Percentiles rank a stretch among this genome's conserved stretches.
Evolutionary conservation across 1,284 basidiomycete genomes (phyloP).

Genomic region (Papiliotrema flavescens): DNA sequence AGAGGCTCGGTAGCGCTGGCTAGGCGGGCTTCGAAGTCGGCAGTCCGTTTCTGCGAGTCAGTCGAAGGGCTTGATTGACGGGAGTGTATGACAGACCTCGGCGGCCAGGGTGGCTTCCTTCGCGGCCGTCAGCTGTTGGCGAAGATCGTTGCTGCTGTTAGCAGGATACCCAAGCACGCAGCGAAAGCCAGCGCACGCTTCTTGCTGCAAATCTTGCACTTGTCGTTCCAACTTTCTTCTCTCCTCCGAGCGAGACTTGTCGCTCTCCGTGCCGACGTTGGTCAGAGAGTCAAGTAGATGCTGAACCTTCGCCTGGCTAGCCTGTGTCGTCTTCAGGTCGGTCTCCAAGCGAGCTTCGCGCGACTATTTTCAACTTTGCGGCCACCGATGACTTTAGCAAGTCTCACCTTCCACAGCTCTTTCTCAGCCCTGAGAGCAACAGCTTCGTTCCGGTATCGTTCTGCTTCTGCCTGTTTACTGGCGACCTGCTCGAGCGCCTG

Average conservation of each 20-base stretch:
- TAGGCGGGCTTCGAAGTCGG: slow-evolving; percentile 34
- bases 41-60: slow-evolving; percentile 9
- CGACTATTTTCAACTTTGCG: slow-evolving; percentile 49
- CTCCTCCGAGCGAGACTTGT: slow-evolving; percentile 75
- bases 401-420: slow-evolving; percentile 78
- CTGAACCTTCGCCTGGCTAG: slow-evolving; percentile 77
- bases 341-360: slow-evolving; percentile 73
- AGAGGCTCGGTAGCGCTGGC: slow-evolving; percentile 30
- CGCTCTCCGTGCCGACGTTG: slow-evolving; percentile 81
- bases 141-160: slow-evolving; percentile 55
- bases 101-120: slow-evolving; percentile 63
- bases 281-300: slow-evolving; percentile 84
- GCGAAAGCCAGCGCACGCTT: slow-evolving; percentile 57
- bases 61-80: background rate
- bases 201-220: slow-evolving; percentile 69
- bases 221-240: slow-evolving; percentile 73
- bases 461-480: slow-evolving; percentile 57
- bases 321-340: slow-evolving; percentile 73
- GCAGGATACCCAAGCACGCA: slow-evolving; percentile 51
- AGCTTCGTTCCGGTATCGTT: slow-evolving; percentile 75
- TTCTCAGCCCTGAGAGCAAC: slow-evolving; percentile 86
- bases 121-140: slow-evolving; percentile 70
- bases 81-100: slow-evolving; percentile 17
- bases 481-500: slow-evolving; percentile 46
- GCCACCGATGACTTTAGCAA: slow-evolving; percentile 1